A percentile compares a stretch with the other conserved stretches of the same genome.
phyloP scores from a whole-genome alignment of 1,284 basidiomycete genomes.

The Leucoagaricus sp. region DNA sequence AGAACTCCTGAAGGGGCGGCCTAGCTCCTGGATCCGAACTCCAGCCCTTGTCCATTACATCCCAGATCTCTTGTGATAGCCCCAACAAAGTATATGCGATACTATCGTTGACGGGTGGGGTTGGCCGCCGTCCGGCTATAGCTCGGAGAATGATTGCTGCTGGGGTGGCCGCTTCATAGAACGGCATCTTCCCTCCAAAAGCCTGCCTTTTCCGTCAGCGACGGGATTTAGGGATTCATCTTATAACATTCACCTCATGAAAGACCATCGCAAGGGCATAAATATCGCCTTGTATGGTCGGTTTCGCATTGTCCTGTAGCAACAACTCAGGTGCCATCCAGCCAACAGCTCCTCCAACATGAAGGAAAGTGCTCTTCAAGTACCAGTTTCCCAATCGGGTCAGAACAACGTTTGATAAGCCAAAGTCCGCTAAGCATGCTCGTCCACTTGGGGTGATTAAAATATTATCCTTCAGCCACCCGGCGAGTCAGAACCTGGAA shows the following conservation, averaged over 20 bases:
- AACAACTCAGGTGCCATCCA: constrained; percentile 26
- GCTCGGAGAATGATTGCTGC: constrained; percentile 18
- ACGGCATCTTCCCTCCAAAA: constrained; percentile 10
- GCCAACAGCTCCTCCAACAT: constrained; percentile 20
- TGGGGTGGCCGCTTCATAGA: constrained; percentile 7
- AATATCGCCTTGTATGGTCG: constrained; percentile 21
- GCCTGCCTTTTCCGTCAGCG: background rate
- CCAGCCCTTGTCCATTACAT: constrained; percentile 11
- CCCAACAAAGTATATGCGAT: background rate
- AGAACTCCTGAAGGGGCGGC: background rate
- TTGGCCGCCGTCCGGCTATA: background rate
- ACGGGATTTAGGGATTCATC: background rate
- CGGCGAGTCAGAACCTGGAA: background rate
- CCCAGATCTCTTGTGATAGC: constrained; percentile 11
- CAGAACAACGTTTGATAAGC: constrained; percentile 26
- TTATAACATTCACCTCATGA: constrained; percentile 21
- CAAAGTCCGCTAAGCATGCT: constrained; percentile 36
- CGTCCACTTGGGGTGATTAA: constrained; percentile 23
- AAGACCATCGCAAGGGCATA: constrained; percentile 25
- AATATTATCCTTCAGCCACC: constrained; percentile 27
- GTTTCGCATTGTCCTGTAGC: constrained; percentile 3
- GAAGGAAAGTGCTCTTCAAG: constrained; percentile 14
- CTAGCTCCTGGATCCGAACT: constrained; percentile 4
- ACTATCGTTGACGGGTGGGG: background rate
- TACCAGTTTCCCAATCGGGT: constrained; percentile 16